Base-by-base conservation (phyloP, 768 basidiomycete genomes). In the Suillus lakei region DNA sequence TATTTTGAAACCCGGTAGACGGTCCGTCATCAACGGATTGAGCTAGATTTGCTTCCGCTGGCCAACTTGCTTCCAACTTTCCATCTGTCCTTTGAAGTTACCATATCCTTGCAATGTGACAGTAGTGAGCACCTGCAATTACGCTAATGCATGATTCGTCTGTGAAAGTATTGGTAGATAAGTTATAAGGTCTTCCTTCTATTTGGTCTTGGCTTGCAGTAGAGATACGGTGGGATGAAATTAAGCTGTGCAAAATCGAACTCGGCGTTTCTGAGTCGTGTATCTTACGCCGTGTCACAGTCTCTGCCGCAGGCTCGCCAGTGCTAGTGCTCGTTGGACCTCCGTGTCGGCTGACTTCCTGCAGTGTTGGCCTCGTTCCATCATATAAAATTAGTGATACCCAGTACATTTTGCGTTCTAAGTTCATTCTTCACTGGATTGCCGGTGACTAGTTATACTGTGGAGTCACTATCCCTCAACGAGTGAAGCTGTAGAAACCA, bases 261-360 rank as follows among this genome's bases (percentile, higher is more conserved):
- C 53, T 13, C 6, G 53, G 16, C 28, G 50, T 51, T 54, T 54
- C 50, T 16, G 50, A 50, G 28, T 53, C 21, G 32, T 53, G 28
- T 18, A 54, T 32, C 30, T 54, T 54, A 54, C 32, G 12, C 53
- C 32, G 53, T n/a, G 34, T 54, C 53, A 54, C 53, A 54, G 53
- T 54, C 9, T 18, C 32, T 34, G 30, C 53, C 30, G 53, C 53
- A n/a, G 53, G 30, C 53, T 34, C 53, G 21, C 53, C 53, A 54
- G 53, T 54, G 53, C 53, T n/a, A 54, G 53, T 54, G 30, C 53
- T 54, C 51, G 18, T 54, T 54, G 39, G 26, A 12, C 55, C n/a
- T 38, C 38, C 56, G 56, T 59, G 53, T 28, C 7, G 26, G 26
- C 36, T 23, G 12, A n/a, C 21, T 12, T 23, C 46, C 6, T 5